Evolutionary conservation across 2,329 filamentous ascomycete species (phyloP).

Genomic region (Geosmithia putterillii): DNA sequence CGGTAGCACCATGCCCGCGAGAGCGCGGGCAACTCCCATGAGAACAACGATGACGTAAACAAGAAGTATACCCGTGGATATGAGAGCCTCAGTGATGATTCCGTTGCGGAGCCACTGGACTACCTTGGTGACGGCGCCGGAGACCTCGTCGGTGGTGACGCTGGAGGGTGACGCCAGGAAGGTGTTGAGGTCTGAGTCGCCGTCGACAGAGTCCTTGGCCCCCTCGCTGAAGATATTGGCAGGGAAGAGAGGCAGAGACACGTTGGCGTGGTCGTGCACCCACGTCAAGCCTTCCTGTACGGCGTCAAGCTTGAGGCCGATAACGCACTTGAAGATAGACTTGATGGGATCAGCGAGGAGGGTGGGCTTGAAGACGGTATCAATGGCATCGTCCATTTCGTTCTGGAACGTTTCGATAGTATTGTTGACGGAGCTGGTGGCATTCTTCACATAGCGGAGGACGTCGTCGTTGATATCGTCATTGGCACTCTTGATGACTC

Average conservation of each 20-base stretch:
- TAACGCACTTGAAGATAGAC: constrained; percentile 75
- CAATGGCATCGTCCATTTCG: constrained; percentile 62
- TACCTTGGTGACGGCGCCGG: constrained; percentile 60
- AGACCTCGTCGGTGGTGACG: constrained; percentile 70
- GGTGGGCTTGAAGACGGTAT: constrained; percentile 70
- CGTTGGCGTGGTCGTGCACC: constrained; percentile 77
- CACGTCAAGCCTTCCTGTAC: constrained; percentile 87
- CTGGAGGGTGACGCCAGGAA: constrained; percentile 70
- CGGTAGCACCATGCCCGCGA: constrained; percentile 45
- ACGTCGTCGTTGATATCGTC: constrained; percentile 71
- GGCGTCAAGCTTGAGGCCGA: constrained; percentile 72
- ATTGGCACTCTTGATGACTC: constrained; percentile 59
- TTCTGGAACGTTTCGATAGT: constrained; percentile 76
- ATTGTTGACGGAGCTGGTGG: constrained; percentile 69
- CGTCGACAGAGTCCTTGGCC: constrained; percentile 47
- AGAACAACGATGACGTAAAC: constrained; percentile 71
- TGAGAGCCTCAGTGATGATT: constrained; percentile 67
- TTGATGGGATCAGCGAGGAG: constrained; percentile 66
- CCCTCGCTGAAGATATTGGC: constrained; percentile 77
- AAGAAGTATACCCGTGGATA: constrained; percentile 61
- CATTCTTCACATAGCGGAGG: constrained; percentile 76
- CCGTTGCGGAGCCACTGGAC: constrained; percentile 52
- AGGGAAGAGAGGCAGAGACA: constrained; percentile 66
- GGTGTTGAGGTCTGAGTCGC: constrained; percentile 46
- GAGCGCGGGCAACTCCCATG: constrained; percentile 56